Base-by-base conservation (phyloP, 441 rosid species). In the Pelargonium cotyledonis region DNA sequence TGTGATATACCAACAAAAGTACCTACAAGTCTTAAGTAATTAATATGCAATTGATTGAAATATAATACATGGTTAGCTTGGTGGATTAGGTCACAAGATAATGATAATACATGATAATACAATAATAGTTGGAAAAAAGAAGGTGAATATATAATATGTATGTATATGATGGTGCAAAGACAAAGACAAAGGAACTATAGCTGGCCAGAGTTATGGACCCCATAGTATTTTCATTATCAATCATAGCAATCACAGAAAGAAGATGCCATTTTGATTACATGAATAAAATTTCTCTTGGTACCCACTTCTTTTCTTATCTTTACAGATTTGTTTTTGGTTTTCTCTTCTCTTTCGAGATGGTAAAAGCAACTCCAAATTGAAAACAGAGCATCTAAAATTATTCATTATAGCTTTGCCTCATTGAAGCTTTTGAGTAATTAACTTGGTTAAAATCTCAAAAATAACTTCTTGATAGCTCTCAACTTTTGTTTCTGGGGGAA, bases 151-250 rank as follows among this genome's bases (percentile, higher is more conserved):
- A 41, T 41, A 41, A 41, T 41, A 62, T 62, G 6, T 62, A 62
- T 62, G 31, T 29, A 47, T 10, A 15, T 29, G 41, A 61, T 1
- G 53, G 65, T 40, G 53, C 11, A 41, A 65, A 26, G 76, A 76
- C 38, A 63, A 43, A 46, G 75, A 75, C 78, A 63, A 71, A 61
- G 68, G 71, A 74, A 58, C 35, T 65, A 65, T 68, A 71, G 79
- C 83, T 77, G 83, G 79, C 71, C 63, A n/a, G 38, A 60, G 63
- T 69, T 61, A 67, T 44, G 73, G 82, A 35, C 38, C 72, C 73
- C 64, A 19, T 40, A 8, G 21, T 3, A 19, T 41, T 72, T 62
- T 63, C 73, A 68, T 44, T 66, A 58, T 69, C 73, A 38, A 71
- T 62, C 55, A 62, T 62, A 66, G 31, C 69, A 67, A 68, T 70